Evolutionary conservation across 345 rosid species (phyloP).

Genomic region (Citrus mangshanensis): DNA sequence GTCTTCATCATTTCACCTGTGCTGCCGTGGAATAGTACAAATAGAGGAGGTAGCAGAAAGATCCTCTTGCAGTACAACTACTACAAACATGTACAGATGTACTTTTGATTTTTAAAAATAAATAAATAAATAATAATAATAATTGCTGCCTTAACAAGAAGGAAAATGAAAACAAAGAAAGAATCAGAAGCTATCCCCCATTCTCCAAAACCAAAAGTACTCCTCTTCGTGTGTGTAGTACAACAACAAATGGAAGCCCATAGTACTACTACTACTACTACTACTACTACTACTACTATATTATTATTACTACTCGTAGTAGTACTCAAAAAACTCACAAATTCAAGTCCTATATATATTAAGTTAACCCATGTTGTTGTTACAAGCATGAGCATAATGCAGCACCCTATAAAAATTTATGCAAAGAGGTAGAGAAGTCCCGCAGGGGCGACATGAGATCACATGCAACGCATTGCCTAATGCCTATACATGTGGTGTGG

Average conservation of each 20-base stretch:
- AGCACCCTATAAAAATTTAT: too few species aligned
- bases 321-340: background rate
- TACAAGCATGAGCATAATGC: too few species aligned
- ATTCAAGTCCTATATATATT: background rate
- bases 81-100: background rate
- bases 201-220: background rate
- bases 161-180: too few species aligned
- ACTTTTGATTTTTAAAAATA: background rate
- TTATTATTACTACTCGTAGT: background rate
- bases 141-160: too few species aligned
- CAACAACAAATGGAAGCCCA: background rate
- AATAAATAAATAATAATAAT: too few species aligned
- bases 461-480: background rate
- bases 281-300: too few species aligned
- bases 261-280: background rate
- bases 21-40: background rate
- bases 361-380: too few species aligned
- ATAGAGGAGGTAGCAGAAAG: background rate
- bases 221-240: background rate
- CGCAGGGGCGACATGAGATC: constrained; percentile 18
- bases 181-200: background rate
- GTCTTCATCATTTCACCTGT: background rate
- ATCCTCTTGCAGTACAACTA: background rate
- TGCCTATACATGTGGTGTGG: background rate
- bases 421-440: background rate